Evolutionary conservation across 2,329 filamentous ascomycete genomes (phyloP).

Genomic region (Rutstroemia sp.): DNA sequence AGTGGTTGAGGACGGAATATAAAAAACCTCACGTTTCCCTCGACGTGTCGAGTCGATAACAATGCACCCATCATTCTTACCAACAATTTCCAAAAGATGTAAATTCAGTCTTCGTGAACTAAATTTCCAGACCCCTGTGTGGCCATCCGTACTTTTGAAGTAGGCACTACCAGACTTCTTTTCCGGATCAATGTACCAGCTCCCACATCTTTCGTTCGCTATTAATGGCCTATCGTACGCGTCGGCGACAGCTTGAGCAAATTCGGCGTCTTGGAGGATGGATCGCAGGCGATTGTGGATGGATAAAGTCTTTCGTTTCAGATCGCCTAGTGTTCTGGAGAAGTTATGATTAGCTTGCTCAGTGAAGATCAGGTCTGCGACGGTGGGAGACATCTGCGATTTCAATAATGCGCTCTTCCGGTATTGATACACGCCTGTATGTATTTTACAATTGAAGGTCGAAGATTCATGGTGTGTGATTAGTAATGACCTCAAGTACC

Average conservation of each 20-base stretch:
- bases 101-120: conserved; percentile 79
- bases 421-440: not conserved
- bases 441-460: not conserved
- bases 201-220: conserved; percentile 91
- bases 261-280: conserved; percentile 67
- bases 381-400: conserved; percentile 34
- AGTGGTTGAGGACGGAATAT: not conserved
- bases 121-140: conserved; percentile 85
- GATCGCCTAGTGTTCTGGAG: conserved; percentile 59
- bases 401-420: not conserved
- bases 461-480: not conserved
- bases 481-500: not conserved
- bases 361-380: conserved; percentile 36
- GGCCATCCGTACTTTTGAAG: conserved; percentile 97
- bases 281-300: conserved; percentile 76
- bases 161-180: conserved; percentile 70
- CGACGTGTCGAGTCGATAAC: conserved; percentile 89
- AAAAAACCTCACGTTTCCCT: conserved; percentile 62
- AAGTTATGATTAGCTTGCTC: conserved; percentile 54
- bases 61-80: conserved; percentile 62
- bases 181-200: conserved; percentile 76
- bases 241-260: conserved; percentile 56
- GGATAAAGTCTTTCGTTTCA: conserved; percentile 70
- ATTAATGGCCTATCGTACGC: conserved; percentile 60
- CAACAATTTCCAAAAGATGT: conserved; percentile 65